Evolutionary conservation across 75 land plant species (phyloP).

Genomic region (Azolla pinnata): DNA sequence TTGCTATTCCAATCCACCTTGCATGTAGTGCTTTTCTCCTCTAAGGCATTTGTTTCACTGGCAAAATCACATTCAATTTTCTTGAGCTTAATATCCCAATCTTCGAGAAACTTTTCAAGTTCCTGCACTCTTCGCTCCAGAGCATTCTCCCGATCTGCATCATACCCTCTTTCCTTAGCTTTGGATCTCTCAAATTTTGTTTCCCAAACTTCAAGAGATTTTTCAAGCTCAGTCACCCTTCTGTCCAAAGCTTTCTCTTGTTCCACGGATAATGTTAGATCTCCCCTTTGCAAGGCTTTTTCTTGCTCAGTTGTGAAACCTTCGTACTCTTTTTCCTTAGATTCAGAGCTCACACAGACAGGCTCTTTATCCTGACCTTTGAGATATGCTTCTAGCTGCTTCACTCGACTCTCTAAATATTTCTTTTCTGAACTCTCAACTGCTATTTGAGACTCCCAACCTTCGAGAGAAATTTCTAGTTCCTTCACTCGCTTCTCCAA

Average conservation of each 20-base stretch:
- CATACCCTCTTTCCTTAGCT: not conserved
- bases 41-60: not conserved
- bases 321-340: not conserved
- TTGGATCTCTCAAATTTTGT: not conserved
- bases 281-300: conserved; percentile 1
- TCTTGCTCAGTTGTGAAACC: not conserved
- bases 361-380: not conserved
- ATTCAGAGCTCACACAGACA: not conserved
- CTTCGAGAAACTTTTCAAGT: not conserved
- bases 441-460: not conserved
- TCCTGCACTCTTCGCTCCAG: conserved; percentile 2
- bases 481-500: conserved; percentile 4
- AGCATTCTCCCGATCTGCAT: not conserved
- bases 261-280: conserved; percentile 2
- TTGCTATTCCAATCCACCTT: conserved; percentile 4
- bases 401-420: too few species aligned
- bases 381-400: too few species aligned
- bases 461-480: not conserved
- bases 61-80: conserved; percentile 5
- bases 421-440: not conserved
- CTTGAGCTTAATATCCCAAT: not conserved
- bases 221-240: not conserved
- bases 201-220: not conserved
- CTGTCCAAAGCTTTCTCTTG: not conserved
- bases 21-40: not conserved